Evolutionary conservation across 345 rosid genomes (phyloP).

Genomic region (Cardamine occulta): DNA sequence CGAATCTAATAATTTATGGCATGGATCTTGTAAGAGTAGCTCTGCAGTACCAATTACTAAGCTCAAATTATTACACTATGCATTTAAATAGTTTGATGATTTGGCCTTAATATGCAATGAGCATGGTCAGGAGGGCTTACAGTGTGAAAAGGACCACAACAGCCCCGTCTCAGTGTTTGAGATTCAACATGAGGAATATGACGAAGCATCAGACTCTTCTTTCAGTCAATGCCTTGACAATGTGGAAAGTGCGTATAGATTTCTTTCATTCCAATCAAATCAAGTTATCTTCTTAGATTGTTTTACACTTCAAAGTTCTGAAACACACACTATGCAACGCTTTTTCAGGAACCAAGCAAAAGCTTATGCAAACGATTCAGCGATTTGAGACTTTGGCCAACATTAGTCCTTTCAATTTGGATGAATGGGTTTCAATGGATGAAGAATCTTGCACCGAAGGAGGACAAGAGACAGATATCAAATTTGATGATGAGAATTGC

Average conservation of each 20-base stretch:
- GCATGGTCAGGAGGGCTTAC: slow-evolving; percentile 48
- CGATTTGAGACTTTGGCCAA: slow-evolving; percentile 47
- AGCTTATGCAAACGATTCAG: slow-evolving; percentile 48
- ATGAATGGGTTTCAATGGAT: slow-evolving; percentile 47
- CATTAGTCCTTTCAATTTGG: slow-evolving; percentile 41
- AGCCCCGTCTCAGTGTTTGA: slow-evolving; percentile 64
- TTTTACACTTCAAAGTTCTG: slow-evolving; percentile 2
- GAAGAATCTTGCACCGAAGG: slow-evolving; percentile 39
- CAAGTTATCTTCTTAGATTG: slow-evolving; percentile 4
- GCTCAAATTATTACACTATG: background rate
- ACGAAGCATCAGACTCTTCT: slow-evolving; percentile 47
- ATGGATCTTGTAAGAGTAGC: slow-evolving; percentile 9
- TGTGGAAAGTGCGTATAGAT: slow-evolving; percentile 48
- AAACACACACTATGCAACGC: slow-evolving; percentile 16
- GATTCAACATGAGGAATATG: slow-evolving; percentile 50
- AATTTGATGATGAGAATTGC: slow-evolving; percentile 27
- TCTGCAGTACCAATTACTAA: background rate
- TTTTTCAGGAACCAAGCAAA: slow-evolving; percentile 47
- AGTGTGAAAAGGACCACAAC: slow-evolving; percentile 46
- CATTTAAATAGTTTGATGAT: slow-evolving; percentile 3
- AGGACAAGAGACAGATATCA: slow-evolving; percentile 25
- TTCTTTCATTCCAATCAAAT: slow-evolving; percentile 26
- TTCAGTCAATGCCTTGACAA: slow-evolving; percentile 49
- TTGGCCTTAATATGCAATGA: slow-evolving; percentile 33
- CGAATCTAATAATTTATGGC: slow-evolving; percentile 1